Percentiles rank a stretch among this genome's conserved stretches.
Conservation (phyloP, 345 rosid genomes). For the Angophora floribunda region DNA sequence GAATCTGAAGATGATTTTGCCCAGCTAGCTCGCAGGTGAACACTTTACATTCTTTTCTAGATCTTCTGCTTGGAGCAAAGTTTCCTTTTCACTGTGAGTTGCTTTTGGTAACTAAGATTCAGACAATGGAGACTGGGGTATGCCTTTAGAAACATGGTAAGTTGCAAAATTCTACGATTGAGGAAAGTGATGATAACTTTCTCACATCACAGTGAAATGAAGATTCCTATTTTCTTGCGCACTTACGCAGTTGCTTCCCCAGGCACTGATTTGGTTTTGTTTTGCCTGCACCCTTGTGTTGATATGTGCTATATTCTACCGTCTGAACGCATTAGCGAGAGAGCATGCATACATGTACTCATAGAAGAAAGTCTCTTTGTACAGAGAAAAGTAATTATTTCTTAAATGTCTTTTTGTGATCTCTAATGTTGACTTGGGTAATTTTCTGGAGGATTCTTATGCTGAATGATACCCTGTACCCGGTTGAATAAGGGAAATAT, state of each 20-base stretch:
- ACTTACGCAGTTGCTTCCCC: not conserved
- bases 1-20: constrained; percentile 82
- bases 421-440: not conserved
- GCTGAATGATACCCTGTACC: not conserved
- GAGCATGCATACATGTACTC: not conserved
- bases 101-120: not conserved
- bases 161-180: not conserved
- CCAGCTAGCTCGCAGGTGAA: constrained; percentile 26
- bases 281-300: not conserved
- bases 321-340: not conserved
- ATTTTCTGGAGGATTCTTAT: not conserved
- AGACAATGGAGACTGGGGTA: not conserved
- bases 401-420: not conserved
- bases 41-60: not conserved
- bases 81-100: not conserved
- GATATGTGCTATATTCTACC: not conserved
- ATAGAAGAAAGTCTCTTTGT: not conserved
- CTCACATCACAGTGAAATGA: not conserved
- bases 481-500: not conserved
- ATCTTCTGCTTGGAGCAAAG: not conserved
- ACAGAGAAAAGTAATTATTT: not conserved
- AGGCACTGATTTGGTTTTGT: not conserved
- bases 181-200: not conserved
- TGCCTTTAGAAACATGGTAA: not conserved
- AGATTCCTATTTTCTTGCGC: not conserved